These are phyloP conservation scores for Backusella luteola DNA, from an alignment of 192 early-diverging fungal species.

Conservation along the genomic window DNA sequence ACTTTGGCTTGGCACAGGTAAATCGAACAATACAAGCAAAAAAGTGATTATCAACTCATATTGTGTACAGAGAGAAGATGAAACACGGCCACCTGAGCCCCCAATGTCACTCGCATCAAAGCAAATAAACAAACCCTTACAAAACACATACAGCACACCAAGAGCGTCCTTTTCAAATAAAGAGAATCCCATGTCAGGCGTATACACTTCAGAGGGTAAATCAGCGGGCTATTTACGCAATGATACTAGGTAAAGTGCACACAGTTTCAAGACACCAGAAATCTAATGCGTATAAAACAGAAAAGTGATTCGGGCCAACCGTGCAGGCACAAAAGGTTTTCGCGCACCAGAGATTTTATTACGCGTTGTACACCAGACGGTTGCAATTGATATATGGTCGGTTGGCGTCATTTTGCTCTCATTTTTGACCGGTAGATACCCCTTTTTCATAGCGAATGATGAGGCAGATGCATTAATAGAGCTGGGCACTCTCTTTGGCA, in stretches of 20 bases:
- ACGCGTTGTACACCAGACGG: conserved; percentile 73
- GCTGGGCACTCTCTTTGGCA: conserved; percentile 77
- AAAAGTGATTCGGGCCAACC: conserved; percentile 68
- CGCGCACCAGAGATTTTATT: conserved; percentile 92
- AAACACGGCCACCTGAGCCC: conserved; percentile 8
- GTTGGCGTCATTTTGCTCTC: conserved; percentile 85
- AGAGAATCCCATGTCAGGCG: background rate
- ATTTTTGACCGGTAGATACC: conserved; percentile 78
- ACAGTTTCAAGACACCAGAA: background rate
- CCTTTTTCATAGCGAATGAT: conserved; percentile 87
- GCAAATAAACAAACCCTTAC: background rate
- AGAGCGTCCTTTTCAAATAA: background rate
- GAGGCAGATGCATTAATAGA: conserved; percentile 87
- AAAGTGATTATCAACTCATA: background rate
- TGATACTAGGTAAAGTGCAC: conserved; percentile 49
- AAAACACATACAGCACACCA: background rate
- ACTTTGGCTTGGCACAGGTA: conserved; percentile 90
- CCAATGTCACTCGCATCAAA: background rate
- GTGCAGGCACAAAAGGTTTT: conserved; percentile 92
- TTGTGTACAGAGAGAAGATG: conserved; percentile 25
- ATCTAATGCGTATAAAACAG: conserved; percentile 15
- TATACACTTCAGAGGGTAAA: background rate
- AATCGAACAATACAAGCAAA: background rate
- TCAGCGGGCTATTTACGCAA: conserved; percentile 46
- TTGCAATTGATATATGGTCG: conserved; percentile 91